Conservation (phyloP, 2,329 filamentous ascomycete genomes). For the Neopestalotiopsis clavispora region DNA sequence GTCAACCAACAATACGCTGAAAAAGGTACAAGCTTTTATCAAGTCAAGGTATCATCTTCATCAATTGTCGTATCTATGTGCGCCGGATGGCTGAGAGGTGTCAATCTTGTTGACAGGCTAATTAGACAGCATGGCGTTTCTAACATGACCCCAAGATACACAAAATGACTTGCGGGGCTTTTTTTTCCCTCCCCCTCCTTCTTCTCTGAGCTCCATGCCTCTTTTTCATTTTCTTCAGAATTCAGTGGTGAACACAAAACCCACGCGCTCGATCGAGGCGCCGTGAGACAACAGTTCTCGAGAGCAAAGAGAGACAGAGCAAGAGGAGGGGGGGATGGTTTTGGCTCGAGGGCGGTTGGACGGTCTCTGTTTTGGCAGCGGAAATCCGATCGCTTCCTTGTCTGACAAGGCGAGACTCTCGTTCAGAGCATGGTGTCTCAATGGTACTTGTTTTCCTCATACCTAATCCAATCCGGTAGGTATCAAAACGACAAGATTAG, state of each 20-base stretch:
- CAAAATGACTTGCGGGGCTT: neutral
- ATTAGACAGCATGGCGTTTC: neutral
- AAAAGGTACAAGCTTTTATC: neutral
- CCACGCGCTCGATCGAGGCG: slow-evolving; percentile 8
- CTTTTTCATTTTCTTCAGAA: no score
- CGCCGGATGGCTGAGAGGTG: neutral
- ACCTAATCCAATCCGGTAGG: neutral
- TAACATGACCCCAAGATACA: neutral
- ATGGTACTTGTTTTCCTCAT: neutral
- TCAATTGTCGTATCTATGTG: neutral
- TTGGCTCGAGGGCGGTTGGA: neutral
- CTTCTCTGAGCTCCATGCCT: neutral
- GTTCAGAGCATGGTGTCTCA: slow-evolving; percentile 2
- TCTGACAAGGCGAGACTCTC: slow-evolving; percentile 4
- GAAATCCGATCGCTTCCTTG: slow-evolving; percentile 1
- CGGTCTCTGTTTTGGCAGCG: neutral
- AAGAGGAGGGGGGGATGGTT: neutral
- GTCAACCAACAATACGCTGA: neutral
- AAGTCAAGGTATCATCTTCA: neutral
- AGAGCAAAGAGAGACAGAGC: neutral
- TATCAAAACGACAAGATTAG: neutral
- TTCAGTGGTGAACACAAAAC: slow-evolving; percentile 7
- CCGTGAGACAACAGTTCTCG: slow-evolving; percentile 4
- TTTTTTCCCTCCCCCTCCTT: neutral
- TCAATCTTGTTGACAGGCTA: slow-evolving; percentile 2